Conservation (phyloP, 805 yeast species). For the Candida parachauliodes region DNA sequence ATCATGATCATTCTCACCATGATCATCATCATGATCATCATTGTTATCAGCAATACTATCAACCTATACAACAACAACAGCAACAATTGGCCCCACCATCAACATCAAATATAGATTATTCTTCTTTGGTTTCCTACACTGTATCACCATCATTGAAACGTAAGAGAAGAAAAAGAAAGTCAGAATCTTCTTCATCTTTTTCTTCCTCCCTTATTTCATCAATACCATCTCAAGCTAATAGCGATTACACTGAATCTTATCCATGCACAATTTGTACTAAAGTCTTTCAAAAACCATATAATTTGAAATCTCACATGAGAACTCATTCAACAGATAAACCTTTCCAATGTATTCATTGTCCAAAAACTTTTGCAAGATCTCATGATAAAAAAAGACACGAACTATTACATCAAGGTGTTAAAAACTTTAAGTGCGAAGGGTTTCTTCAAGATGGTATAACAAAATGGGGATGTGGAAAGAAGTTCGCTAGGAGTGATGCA, state of each 20-base stretch:
- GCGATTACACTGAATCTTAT: conserved; percentile 13
- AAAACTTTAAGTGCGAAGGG: conserved; percentile 67
- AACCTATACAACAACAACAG: conserved; percentile 1
- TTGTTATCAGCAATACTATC: background rate
- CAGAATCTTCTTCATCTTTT: background rate
- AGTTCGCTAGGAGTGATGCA: conserved; percentile 76
- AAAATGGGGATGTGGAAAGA: conserved; percentile 72
- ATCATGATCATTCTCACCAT: background rate
- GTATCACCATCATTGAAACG: conserved; percentile 28
- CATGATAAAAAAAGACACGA: conserved; percentile 79
- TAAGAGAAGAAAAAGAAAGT: conserved; percentile 20
- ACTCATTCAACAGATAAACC: conserved; percentile 68
- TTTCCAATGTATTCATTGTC: conserved; percentile 59
- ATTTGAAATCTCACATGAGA: conserved; percentile 47
- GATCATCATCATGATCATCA: background rate
- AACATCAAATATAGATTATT: conserved; percentile 23
- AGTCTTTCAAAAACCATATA: conserved; percentile 46
- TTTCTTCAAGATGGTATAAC: conserved; percentile 52
- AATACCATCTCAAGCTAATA: background rate
- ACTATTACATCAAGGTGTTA: conserved; percentile 67
- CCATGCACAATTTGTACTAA: conserved; percentile 45
- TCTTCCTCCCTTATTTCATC: too few relatives aligned
- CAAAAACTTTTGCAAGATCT: conserved; percentile 68
- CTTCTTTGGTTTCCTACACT: conserved; percentile 32
- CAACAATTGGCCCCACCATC: conserved; percentile 3